Conservation (phyloP, 129 eudicot species). For the Rutidosis leptorrhynchoides region DNA sequence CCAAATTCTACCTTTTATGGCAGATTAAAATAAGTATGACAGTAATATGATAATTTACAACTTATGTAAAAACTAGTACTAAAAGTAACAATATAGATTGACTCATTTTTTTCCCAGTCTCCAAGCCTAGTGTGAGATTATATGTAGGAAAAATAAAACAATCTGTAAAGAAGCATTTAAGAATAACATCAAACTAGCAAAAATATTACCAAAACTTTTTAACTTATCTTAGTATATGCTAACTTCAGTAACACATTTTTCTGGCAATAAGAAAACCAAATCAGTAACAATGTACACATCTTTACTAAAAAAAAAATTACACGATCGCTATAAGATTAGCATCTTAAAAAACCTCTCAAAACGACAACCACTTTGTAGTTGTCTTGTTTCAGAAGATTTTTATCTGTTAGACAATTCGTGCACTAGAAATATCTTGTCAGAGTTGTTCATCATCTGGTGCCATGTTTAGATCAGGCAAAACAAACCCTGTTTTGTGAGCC, state of each 20-base stretch:
- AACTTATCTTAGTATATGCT: background rate
- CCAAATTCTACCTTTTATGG: too few species aligned
- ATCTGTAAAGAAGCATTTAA: background rate
- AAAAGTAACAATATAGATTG: too few species aligned
- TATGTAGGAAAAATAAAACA: background rate
- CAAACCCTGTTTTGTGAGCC: conserved; percentile 30
- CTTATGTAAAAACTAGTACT: too few species aligned
- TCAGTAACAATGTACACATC: conserved; percentile 23
- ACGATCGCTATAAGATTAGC: background rate
- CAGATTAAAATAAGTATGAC: too few species aligned
- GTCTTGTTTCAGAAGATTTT: conserved; percentile 9
- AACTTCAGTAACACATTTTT: background rate
- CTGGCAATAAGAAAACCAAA: background rate
- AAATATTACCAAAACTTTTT: background rate
- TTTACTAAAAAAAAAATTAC: background rate
- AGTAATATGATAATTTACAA: too few species aligned
- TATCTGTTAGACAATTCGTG: conserved; percentile 7
- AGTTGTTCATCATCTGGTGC: conserved; percentile 29
- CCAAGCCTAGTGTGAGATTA: too few species aligned
- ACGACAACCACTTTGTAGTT: background rate
- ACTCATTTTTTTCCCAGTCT: too few species aligned
- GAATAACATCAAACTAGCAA: background rate
- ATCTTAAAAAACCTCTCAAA: conserved; percentile 9
- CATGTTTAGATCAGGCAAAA: conserved; percentile 41
- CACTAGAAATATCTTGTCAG: background rate